Percentiles rank a stretch among this genome's conserved stretches.
Evolutionary conservation across 768 basidiomycete species (phyloP).

Genomic region (Lactifluus pinguis): DNA sequence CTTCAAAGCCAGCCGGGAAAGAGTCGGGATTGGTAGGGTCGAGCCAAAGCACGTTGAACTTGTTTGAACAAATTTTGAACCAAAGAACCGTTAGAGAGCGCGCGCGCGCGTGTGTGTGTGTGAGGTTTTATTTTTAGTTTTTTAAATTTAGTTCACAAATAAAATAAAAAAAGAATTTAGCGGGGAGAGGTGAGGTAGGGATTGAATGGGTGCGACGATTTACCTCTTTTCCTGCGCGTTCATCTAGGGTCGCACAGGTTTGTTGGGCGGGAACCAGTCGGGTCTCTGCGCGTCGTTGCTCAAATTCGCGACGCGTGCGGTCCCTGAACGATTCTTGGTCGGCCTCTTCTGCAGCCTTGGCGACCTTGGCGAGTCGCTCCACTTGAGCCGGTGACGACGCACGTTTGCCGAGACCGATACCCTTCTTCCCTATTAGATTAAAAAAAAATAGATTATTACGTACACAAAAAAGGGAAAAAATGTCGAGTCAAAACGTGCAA

Average conservation of each 20-base stretch:
- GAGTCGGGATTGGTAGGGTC: constrained; percentile 55
- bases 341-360: constrained; percentile 47
- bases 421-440: constrained; percentile 56
- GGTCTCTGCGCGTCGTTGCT: constrained; percentile 65
- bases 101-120: no score
- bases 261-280: constrained; percentile 61
- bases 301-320: constrained; percentile 62
- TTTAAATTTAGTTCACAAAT: no score
- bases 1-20: constrained; percentile 57
- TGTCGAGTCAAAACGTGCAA: no score
- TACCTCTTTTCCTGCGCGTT: constrained; percentile 57
- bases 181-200: no score
- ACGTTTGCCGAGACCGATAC: constrained; percentile 66
- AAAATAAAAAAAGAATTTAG: no score
- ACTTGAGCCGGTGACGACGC: constrained; percentile 52
- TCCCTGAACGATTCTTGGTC: constrained; percentile 56
- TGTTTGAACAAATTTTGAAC: background rate
- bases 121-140: no score
- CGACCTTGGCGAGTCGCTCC: constrained; percentile 66
- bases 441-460: background rate
- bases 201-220: no score
- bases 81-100: no score
- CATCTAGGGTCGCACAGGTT: constrained; percentile 70
- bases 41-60: constrained; percentile 83
- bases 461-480: background rate